Evolutionary conservation across 106 monocot genomes (phyloP), one percentile per base, ranked within the genome.

Genomic region (Agapanthus africanus): DNA sequence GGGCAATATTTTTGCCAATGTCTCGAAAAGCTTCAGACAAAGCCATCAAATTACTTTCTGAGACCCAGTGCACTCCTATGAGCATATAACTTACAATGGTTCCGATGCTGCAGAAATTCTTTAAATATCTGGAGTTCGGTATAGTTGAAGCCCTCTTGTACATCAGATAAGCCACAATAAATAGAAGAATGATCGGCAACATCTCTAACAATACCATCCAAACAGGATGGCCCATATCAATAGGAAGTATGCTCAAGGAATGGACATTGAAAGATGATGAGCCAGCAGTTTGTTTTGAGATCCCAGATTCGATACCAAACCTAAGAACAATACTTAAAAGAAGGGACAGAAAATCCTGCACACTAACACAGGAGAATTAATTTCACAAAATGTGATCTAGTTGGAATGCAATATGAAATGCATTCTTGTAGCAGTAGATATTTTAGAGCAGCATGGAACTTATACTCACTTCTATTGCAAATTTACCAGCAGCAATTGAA

Each of bases 311-410:
- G 31, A 90, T 79, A 14, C 87, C 87, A 32, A 80, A 66, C 42
- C 93, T 79, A 37, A 93, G 75, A 47, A 93, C 61, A 25, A 87
- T 69, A 65, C 67, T 85, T 31, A 99, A 36, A 60, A 85, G 14
- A 68, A 99, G 89, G 80, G 93, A 81, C 18, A 60, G 13, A 59
- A 83, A 64, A 27, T 83, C 83, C 99, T 99, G 82, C 70, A 74
- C 1, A 76, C 21, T 61, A 66, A 41, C 23, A 81, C 13, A 56
- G 6, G 27, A 50, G 50, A 76, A 18, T 26, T 18, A 42, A 32
- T 19, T n/a, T 67, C 60, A 73, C 2, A 63, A 69, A 32, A 65
- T 39, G 34, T 28, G 18, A 34, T 21, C 4, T 34, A 65, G 23
- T 5, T 15, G 23, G 25, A 65, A 14, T 22, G 3, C 40, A 39